Conservation (phyloP, 208 protist species). For the Leishmania martiniquensis region DNA sequence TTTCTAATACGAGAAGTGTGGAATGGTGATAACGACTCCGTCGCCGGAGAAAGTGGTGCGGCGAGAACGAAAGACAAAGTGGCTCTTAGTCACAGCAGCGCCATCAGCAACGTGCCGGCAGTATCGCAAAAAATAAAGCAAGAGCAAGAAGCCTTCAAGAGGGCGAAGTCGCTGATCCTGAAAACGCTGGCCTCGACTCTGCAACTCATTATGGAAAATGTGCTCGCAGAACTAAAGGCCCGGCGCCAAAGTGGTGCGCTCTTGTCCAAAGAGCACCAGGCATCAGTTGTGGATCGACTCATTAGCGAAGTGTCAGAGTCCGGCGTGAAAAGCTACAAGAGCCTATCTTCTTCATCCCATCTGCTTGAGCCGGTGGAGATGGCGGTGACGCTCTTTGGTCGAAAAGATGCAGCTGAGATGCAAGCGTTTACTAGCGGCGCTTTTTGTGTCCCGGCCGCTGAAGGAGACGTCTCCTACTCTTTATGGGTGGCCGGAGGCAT, state of each 20-base stretch:
- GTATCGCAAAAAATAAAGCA: conserved; percentile 37
- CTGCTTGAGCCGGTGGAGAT: conserved; percentile 79
- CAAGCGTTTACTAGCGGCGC: conserved; percentile 68
- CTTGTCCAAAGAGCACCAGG: conserved; percentile 51
- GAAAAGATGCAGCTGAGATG: conserved; percentile 55
- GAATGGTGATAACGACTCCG: conserved; percentile 24
- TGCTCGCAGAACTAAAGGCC: conserved; percentile 48
- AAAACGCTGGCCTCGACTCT: conserved; percentile 49
- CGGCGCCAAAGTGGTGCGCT: conserved; percentile 58
- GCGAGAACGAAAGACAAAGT: not conserved
- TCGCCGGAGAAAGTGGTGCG: not conserved
- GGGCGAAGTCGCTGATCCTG: conserved; percentile 51
- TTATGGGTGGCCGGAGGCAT: conserved; percentile 82
- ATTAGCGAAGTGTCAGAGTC: conserved; percentile 62
- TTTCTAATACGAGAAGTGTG: conserved; percentile 84
- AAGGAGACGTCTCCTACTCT: conserved; percentile 78
- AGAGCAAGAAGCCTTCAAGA: conserved; percentile 42
- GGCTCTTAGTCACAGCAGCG: conserved; percentile 12
- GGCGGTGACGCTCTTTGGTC: conserved; percentile 52
- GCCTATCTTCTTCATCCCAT: conserved; percentile 78
- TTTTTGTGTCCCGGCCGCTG: conserved; percentile 60
- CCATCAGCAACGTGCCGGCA: not conserved
- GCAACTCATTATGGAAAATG: conserved; percentile 56
- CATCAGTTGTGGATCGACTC: conserved; percentile 59
- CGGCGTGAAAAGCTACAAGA: conserved; percentile 75